Evolutionary conservation across 805 yeast species (phyloP), one percentile per base, ranked within the genome.

Genomic region (Teunomyces lycoperdinae): DNA sequence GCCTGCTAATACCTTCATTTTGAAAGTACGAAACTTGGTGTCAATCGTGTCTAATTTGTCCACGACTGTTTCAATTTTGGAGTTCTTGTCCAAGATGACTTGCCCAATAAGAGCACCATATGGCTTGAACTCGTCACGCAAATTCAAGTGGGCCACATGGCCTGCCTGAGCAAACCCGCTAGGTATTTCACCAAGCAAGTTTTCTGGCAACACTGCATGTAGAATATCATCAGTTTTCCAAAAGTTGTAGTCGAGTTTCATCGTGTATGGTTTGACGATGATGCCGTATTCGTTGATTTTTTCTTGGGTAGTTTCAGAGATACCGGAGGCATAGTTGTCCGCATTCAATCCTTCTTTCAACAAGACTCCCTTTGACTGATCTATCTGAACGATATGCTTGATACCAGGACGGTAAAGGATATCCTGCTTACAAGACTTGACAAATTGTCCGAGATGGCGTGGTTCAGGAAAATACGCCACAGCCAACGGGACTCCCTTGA

Each of bases 1-100:
- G 6, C 99, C 98, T 0, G 98, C 99, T 45, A 94, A 74, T 0
- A 95, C 84, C 52, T 91, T 89, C 98, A 94, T 92, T 17, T 83
- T 83, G 69, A 94, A 94, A 0, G 98, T 94, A 53, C 99, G 78
- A 67, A 85, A 94, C 52, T 85, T 81, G 2, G 96, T 85, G 43
- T 87, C 95, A 45, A 94, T 94, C 1, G 89, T 74, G 58, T 90
- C 92, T 6, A 88, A 77, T 64, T 94, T 94, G 66, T 91, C 94
- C 9, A 94, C 99, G 8, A 94, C 98, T 0, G 97, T 91, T 47
- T 78, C 79, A 17, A 94, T 78, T 47, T 83, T 79, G 4, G 89
- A 78, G 66, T 88, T 90, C 61, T 94, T 94, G 68, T 92, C 97
- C 47, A 94, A 67, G 24, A 92, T 83, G 1, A 92, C 89, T 63